These are phyloP conservation scores for Amoebophrya sp. DNA, from an alignment of 169 alveolate species.

Conservation along the genomic window DNA sequence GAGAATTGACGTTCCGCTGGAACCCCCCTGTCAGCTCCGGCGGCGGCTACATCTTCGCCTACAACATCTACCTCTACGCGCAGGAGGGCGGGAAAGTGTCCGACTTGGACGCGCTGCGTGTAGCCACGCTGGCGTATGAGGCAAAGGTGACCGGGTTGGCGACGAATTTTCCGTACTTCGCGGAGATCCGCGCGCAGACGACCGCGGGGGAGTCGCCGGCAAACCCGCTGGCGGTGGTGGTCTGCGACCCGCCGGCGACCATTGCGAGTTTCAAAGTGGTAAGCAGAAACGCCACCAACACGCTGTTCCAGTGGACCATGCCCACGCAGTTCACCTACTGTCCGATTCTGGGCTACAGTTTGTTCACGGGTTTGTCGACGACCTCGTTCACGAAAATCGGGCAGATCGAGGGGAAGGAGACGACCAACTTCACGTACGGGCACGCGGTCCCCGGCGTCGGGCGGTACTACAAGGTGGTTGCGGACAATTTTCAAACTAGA, in stretches of 20 bases:
- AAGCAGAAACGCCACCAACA: not conserved
- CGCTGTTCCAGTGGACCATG: not conserved
- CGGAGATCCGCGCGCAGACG: not conserved
- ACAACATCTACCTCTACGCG: constrained; percentile 9
- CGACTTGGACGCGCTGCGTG: not conserved
- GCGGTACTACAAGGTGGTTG: not conserved
- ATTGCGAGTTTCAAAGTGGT: not conserved
- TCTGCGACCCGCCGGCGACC: not conserved
- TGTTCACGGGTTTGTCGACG: not conserved
- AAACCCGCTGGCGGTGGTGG: not conserved
- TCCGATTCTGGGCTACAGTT: not conserved
- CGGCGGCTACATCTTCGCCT: not conserved
- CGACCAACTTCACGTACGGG: not conserved
- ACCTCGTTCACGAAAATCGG: not conserved
- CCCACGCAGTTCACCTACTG: not conserved
- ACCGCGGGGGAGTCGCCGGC: constrained; percentile 23
- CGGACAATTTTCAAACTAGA: not conserved
- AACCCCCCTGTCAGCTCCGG: not conserved
- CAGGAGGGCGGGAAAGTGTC: not conserved
- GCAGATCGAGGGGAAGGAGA: not conserved
- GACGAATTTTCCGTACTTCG: constrained; percentile 3
- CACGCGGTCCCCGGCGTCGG: not conserved
- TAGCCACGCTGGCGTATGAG: not conserved
- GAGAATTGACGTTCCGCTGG: not conserved
- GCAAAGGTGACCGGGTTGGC: not conserved